A percentile compares a stretch with the other conserved stretches of the same genome.
phyloP scores from a whole-genome alignment of 495 filamentous ascomycete species.

The Penicillium ucsense region DNA sequence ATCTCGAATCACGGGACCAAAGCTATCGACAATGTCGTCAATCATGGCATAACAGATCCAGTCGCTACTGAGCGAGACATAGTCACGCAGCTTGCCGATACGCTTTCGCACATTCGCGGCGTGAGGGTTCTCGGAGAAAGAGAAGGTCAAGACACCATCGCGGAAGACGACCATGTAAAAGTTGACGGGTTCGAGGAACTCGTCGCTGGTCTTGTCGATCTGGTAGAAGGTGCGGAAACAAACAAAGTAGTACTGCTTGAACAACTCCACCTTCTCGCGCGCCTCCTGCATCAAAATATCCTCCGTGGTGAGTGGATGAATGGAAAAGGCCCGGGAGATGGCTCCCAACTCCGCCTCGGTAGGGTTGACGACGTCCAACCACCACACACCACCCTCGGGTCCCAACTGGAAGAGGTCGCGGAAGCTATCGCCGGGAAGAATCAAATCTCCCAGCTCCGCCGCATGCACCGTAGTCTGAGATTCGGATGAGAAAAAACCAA shows the following conservation, averaged over 20 bases:
- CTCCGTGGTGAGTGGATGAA: conserved; percentile 88
- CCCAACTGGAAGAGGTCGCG: conserved; percentile 79
- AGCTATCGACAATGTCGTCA: conserved; percentile 95
- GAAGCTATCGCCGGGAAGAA: conserved; percentile 80
- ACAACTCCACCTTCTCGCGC: conserved; percentile 96
- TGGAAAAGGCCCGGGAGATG: conserved; percentile 83
- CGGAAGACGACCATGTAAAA: conserved; percentile 96
- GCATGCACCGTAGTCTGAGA: conserved; percentile 87
- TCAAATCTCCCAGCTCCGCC: conserved; percentile 72
- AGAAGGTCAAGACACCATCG: conserved; percentile 89
- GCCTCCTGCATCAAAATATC: conserved; percentile 91
- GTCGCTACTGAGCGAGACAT: conserved; percentile 83
- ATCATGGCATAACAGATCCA: conserved; percentile 99
- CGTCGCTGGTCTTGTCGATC: conserved; percentile 64
- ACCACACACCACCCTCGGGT: conserved; percentile 74
- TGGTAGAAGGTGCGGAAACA: conserved; percentile 92
- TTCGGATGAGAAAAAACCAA: conserved; percentile 93
- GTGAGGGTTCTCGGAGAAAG: conserved; percentile 75
- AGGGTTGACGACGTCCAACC: conserved; percentile 87
- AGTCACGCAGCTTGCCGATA: conserved; percentile 87
- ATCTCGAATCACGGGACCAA: conserved; percentile 76
- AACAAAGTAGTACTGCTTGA: conserved; percentile 94
- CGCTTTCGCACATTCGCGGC: conserved; percentile 80
- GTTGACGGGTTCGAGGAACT: conserved; percentile 81
- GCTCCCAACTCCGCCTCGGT: conserved; percentile 80